phyloP scores from a whole-genome alignment of 352 stramenopile species.

The Hyaloperonospora brassicae region DNA sequence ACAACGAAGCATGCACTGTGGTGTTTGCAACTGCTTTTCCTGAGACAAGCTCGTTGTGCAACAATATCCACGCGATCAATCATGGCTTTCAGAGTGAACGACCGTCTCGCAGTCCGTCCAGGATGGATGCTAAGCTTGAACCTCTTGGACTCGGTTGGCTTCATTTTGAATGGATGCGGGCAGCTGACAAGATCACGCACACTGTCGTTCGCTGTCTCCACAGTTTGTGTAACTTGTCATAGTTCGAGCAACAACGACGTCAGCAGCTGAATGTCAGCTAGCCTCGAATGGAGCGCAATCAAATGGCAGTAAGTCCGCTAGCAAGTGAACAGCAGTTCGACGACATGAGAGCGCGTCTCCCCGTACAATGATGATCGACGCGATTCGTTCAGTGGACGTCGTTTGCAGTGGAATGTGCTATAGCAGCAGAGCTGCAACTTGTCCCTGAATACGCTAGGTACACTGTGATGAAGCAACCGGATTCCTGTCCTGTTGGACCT shows the following conservation, averaged over 20 bases:
- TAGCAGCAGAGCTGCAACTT: no score
- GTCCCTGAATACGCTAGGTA: no score
- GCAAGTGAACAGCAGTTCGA: conserved; percentile 53
- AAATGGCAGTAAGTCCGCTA: conserved; percentile 21
- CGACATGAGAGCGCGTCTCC: conserved; percentile 64
- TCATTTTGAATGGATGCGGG: conserved; percentile 11
- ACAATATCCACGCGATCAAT: no score
- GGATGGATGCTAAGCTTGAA: no score
- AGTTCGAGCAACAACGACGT: conserved; percentile 71
- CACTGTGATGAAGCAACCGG: no score
- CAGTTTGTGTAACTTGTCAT: conserved; percentile 33
- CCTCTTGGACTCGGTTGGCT: not conserved
- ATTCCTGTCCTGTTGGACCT: no score
- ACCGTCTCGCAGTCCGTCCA: no score
- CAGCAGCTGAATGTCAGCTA: conserved; percentile 27
- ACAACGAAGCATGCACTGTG: no score
- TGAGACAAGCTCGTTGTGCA: no score
- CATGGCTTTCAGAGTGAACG: no score
- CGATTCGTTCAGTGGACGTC: conserved; percentile 87
- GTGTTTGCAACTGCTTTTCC: no score
- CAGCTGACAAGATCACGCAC: conserved; percentile 52
- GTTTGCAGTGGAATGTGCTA: conserved; percentile 84
- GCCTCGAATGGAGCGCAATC: conserved; percentile 3
- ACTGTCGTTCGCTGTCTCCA: conserved; percentile 63
- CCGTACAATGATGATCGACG: conserved; percentile 85